Evolutionary conservation across 2,329 filamentous ascomycete genomes (phyloP).

Genomic region (Trichoderma guizhouense): DNA sequence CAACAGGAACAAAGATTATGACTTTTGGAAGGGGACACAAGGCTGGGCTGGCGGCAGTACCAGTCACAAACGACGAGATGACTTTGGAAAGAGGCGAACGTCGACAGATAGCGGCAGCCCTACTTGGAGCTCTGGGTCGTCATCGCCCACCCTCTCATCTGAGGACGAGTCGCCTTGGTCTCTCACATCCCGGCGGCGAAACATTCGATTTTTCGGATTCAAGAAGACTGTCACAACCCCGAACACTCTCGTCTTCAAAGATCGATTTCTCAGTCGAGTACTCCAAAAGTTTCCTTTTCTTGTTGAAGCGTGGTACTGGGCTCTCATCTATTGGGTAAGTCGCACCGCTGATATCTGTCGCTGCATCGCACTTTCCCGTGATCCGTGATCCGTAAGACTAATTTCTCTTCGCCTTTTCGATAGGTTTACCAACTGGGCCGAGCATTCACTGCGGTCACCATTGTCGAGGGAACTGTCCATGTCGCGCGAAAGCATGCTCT

Average conservation of each 20-base stretch:
- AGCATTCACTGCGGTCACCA: constrained; percentile 66
- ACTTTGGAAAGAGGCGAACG: constrained; percentile 25
- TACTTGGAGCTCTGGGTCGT: constrained; percentile 27
- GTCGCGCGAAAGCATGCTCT: constrained; percentile 67
- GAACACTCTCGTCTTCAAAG: constrained; percentile 33
- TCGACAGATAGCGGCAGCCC: constrained; percentile 28
- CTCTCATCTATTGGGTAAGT: constrained; percentile 71
- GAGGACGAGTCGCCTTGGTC: constrained; percentile 26
- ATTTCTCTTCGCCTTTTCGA: not conserved
- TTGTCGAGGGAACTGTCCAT: constrained; percentile 65
- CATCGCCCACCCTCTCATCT: constrained; percentile 27
- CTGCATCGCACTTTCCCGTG: not conserved
- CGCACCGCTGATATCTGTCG: not conserved
- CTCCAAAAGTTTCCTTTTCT: constrained; percentile 68
- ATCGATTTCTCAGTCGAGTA: constrained; percentile 43
- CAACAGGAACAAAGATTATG: constrained; percentile 41
- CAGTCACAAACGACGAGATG: constrained; percentile 31
- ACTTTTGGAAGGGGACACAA: constrained; percentile 26
- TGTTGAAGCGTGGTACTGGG: constrained; percentile 75
- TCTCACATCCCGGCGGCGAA: constrained; percentile 30
- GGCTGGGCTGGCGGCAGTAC: constrained; percentile 22
- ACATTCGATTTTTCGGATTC: constrained; percentile 33
- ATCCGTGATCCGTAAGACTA: not conserved
- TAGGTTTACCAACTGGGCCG: constrained; percentile 73
- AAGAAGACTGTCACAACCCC: constrained; percentile 31